Conservation (phyloP, 345 rosid species). For the Eutrema japonicum region DNA sequence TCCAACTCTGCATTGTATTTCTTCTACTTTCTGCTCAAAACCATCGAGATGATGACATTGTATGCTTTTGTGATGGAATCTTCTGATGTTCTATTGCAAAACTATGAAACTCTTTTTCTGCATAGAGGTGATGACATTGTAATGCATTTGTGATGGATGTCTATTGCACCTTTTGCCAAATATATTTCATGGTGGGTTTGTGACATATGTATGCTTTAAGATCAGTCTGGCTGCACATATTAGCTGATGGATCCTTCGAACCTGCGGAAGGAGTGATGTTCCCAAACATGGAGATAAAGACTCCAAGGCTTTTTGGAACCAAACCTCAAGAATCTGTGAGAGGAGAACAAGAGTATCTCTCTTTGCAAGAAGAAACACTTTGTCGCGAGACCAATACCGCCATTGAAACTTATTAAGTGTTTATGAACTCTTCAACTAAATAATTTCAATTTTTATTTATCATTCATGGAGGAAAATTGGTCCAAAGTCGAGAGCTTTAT, state of each 20-base stretch:
- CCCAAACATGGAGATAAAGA: not conserved
- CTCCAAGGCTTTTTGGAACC: not conserved
- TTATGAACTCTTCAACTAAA: too few species aligned
- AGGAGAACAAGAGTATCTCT: not conserved
- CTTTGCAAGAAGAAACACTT: not conserved
- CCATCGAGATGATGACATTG: not conserved
- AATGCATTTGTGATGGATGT: not conserved
- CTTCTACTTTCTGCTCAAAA: slow-evolving; percentile 3
- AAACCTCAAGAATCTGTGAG: not conserved
- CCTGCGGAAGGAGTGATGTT: not conserved
- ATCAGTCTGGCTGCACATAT: not conserved
- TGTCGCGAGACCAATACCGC: too few species aligned
- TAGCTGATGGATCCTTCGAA: not conserved
- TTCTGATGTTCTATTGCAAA: not conserved
- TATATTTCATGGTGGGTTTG: not conserved
- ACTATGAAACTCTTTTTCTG: not conserved
- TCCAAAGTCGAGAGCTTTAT: slow-evolving; percentile 10
- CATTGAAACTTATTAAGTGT: too few species aligned
- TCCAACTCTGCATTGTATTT: not conserved
- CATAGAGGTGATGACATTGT: not conserved
- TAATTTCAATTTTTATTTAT: too few species aligned
- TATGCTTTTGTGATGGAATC: slow-evolving; percentile 12
- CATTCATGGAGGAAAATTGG: not conserved
- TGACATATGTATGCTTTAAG: not conserved
- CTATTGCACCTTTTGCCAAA: not conserved